These are phyloP conservation scores for Calonectria pteridis DNA, from an alignment of 2,329 filamentous ascomycete species.

Conservation along the genomic window DNA sequence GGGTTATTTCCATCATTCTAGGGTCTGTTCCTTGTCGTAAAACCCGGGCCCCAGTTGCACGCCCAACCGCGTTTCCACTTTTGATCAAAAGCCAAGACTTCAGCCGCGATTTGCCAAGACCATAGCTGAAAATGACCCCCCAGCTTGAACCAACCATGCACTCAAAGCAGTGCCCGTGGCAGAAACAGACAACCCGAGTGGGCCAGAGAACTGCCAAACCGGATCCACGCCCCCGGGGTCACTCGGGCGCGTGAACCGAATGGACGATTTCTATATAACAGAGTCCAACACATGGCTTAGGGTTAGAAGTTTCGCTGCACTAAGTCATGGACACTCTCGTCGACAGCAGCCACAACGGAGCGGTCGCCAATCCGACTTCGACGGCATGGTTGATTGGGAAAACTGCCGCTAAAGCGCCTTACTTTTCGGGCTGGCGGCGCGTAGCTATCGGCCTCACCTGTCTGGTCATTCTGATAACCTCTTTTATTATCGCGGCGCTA, in stretches of 20 bases:
- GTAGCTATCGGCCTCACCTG: conserved; percentile 1
- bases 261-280: not conserved
- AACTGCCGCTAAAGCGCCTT: not conserved
- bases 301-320: not conserved
- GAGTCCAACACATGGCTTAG: not conserved
- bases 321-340: not conserved
- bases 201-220: not conserved
- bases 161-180: not conserved
- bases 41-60: not conserved
- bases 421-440: conserved; percentile 8
- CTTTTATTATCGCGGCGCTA: not conserved
- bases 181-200: not conserved
- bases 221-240: not conserved
- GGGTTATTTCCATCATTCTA: not conserved
- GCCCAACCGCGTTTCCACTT: not conserved
- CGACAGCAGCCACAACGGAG: conserved; percentile 6
- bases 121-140: not conserved
- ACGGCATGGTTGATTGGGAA: conserved; percentile 7
- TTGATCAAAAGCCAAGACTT: conserved; percentile 2
- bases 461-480: not conserved
- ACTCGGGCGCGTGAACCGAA: not conserved
- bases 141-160: not conserved
- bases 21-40: not conserved
- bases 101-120: conserved; percentile 14
- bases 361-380: conserved; percentile 3